phyloP scores from a whole-genome alignment of 169 alveolate genomes.

The Eimeria nieschulzi region DNA sequence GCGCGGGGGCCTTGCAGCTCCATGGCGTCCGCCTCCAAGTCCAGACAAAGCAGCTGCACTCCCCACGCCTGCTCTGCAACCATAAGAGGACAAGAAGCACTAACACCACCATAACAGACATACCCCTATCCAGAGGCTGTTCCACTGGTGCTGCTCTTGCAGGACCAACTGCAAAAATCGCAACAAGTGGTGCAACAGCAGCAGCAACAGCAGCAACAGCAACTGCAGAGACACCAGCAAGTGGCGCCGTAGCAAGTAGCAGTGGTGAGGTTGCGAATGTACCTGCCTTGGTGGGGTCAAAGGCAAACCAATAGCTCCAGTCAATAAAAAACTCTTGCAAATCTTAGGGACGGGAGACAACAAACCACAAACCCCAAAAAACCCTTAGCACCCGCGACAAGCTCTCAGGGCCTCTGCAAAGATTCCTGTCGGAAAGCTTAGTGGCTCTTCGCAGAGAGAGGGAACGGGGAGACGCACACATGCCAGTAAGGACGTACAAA shows the following conservation, averaged over 20 bases:
- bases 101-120: background rate
- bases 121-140: background rate
- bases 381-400: background rate
- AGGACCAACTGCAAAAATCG: background rate
- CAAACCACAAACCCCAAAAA: background rate
- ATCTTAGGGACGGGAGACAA: background rate
- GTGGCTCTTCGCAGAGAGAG: background rate
- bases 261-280: background rate
- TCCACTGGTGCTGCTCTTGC: background rate
- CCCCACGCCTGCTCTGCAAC: conserved; percentile 4
- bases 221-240: background rate
- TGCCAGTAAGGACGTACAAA: conserved; percentile 1
- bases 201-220: conserved; percentile 11
- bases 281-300: conserved; percentile 14
- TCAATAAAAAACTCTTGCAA: background rate
- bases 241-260: background rate
- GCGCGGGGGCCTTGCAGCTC: background rate
- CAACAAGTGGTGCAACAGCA: background rate
- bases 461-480: background rate
- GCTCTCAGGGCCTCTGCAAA: background rate
- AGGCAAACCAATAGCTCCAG: conserved; percentile 16
- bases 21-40: background rate
- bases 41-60: conserved; percentile 17
- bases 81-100: background rate
- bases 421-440: background rate